Conservation (phyloP, 305 asterid genomes). For the Stenogyne calaminthoides region DNA sequence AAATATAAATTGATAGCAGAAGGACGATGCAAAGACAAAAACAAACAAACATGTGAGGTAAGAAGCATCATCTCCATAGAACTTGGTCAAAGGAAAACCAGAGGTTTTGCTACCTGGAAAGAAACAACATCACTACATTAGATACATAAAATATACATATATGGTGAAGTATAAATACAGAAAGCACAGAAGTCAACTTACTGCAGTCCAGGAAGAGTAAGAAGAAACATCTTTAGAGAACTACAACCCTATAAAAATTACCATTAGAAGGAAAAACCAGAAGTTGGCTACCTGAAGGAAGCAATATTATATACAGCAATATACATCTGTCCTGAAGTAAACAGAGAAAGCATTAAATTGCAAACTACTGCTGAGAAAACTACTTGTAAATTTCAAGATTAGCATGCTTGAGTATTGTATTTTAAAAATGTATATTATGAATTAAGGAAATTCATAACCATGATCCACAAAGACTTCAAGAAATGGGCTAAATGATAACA, state of each 20-base stretch:
- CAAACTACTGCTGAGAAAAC: not conserved
- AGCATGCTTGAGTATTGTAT: not conserved
- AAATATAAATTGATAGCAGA: not conserved
- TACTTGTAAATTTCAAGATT: not conserved
- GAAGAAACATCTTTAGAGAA: constrained; percentile 9
- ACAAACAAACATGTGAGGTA: not conserved
- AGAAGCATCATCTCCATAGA: not conserved
- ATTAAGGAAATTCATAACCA: not conserved
- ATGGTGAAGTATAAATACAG: not conserved
- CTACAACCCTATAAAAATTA: not conserved
- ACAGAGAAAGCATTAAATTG: not conserved
- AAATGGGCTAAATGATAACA: constrained; percentile 4
- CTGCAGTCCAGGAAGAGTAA: not conserved
- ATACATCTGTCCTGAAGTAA: not conserved
- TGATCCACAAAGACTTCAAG: not conserved
- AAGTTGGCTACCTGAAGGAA: not conserved
- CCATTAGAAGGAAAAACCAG: not conserved
- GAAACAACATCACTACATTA: not conserved
- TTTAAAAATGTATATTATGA: not conserved
- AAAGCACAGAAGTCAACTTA: constrained; percentile 1
- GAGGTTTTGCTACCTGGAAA: not conserved
- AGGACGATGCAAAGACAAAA: not conserved
- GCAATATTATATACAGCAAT: not conserved
- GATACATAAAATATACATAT: not conserved
- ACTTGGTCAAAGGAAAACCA: not conserved